Base-by-base conservation (phyloP, 2,329 filamentous ascomycete species). In the Colletotrichum sansevieriae region DNA sequence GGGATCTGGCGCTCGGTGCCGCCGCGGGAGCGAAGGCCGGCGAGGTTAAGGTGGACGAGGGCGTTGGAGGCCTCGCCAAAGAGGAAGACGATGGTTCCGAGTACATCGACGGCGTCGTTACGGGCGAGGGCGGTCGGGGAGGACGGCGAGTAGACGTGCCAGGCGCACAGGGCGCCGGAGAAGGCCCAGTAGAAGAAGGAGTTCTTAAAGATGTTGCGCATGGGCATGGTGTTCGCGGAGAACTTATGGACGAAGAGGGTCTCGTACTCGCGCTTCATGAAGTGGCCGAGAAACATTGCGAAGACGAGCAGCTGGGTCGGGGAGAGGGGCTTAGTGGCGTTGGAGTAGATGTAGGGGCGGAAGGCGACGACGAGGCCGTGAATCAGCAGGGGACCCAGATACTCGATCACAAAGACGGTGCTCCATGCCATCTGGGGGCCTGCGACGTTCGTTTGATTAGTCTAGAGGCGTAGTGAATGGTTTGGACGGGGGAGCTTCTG, bases 211-310 rank as follows among this genome's bases (percentile, higher is more conserved):
- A 99, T 93, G 84, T 97, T 97, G 77, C 82, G 83, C 67, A 88
- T 87, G 18, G 96, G 96, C 96, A 99, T 99, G 56, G 96, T 99
- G 76, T 92, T 93, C 71, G 92, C 90, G 65, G 94, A 95, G 85
- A 99, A 99, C 78, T 93, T 94, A 85, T 99, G 96, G 71, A 99
- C 88, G 78, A 96, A 97, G 71, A 97, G 78, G 0, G 96, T 98
- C 84, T 99, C 96, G 72, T 93, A 86, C 84, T 99, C 96, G 77
- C 96, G 94, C 87, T 99, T 99, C 78, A 93, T 73, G 81, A 98
- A 99, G 85, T 99, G 96, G 12, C 92, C 80, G 65, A 90, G 83
- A 75, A 97, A 88, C 78, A 97, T 88, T 70, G 83, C 82, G 77
- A 94, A 91, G 58, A 91, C 87, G 59, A 97, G 84, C 74, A 87